Evolutionary conservation across 176 grass and related monocot genomes (phyloP), one percentile per base, ranked within the genome.

Genomic region (Echinochloa phyllopogon): DNA sequence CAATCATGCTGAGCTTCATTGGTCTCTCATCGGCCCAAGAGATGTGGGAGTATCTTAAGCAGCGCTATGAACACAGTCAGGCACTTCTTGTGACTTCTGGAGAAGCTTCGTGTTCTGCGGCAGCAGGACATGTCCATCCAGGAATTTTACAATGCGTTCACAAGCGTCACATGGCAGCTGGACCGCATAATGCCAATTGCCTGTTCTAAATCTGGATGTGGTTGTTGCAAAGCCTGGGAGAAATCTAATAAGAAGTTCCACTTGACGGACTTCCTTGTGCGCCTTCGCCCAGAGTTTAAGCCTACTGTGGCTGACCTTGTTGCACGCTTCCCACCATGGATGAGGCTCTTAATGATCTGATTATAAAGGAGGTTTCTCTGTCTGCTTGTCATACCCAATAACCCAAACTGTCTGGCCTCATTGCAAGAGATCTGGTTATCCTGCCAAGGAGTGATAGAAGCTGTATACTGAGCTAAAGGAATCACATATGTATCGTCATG

Each of bases 21-120:
- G 48, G 65, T 80, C 18, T 67, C 13, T 39, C 63, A 24, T 68
- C 33, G 10, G 33, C 78, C 53, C 8, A 4, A 16, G 49, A 68
- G 33, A 80, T 80, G 47, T 40, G 45, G 29, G 20, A 80, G 45
- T 52, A 80, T 67, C 29, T 67, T 67, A 47, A 80, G 12, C 45
- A 67, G 62, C 8, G 12, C 18, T 67, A 67, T 11, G 11, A 53
- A 36, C 20, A 53, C n/a, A 68, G 38, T 13, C 13, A 5, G 29
- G 59, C 77, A 38, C 43, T 79, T 65, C 2, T 0, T 1, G 27
- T 64, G 11, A 33, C 20, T 65, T 49, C 2, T 45, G 55, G 24
- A 64, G 75, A 45, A 40, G 39, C 41, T 20, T 49, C 15, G 1
- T 51, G 27, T 17, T 51, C 70, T 51, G 43, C 0, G 13, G 43